Conservation (phyloP, 2,329 filamentous ascomycete genomes). For the Ophiostoma tasmaniense region DNA sequence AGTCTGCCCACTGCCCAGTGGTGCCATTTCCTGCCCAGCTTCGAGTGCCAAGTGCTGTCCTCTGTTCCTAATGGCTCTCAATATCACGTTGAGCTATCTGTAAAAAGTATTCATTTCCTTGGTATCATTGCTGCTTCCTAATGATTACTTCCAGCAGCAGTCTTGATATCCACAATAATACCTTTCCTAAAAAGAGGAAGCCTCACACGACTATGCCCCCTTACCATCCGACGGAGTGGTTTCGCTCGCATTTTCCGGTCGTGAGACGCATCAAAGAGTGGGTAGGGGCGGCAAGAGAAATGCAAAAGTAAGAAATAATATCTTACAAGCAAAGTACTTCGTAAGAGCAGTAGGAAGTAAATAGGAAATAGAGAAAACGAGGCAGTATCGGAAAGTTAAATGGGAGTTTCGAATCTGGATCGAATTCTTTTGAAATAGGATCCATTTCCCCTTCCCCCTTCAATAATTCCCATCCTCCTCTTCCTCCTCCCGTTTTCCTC, state of each 20-base stretch:
- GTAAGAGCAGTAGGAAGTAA: too few species aligned
- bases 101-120: not conserved
- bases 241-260: not conserved
- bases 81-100: not conserved
- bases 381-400: not conserved
- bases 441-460: not conserved
- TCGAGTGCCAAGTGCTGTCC: not conserved
- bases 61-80: not conserved
- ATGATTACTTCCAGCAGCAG: not conserved
- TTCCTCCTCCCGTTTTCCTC: not conserved
- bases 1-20: not conserved
- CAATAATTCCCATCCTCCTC: not conserved
- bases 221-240: conserved; percentile 2
- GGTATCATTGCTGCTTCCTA: not conserved
- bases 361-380: not conserved
- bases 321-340: not conserved
- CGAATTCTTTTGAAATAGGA: not conserved
- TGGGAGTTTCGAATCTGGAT: not conserved
- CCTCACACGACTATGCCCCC: not conserved
- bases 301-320: not conserved
- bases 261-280: not conserved
- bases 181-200: not conserved
- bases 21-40: not conserved
- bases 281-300: not conserved
- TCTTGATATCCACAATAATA: not conserved